Evolutionary conservation across 306 rosid species (phyloP), one percentile per base, ranked within the genome.

Genomic region (Glycine latifolia): DNA sequence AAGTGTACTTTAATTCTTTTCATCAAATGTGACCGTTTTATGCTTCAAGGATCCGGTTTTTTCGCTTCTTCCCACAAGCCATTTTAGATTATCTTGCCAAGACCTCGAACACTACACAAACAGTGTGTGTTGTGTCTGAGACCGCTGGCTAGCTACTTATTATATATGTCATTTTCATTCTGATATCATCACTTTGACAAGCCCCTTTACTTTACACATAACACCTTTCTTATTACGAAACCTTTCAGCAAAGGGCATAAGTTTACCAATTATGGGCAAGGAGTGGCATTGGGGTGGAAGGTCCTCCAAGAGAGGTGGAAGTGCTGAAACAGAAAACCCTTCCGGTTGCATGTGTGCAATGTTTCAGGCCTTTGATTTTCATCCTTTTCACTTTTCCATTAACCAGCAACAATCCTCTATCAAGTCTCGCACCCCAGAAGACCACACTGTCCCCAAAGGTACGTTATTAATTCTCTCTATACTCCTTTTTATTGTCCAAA

Each of bases 291-390:
- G 97, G 91, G 78, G 58, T 47, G 55, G 87, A 63, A 71, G 79
- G 71, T 74, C 90, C 47, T 86, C 91, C 76, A 90, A 85, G 81
- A 85, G 83, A 86, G 78, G 88, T 35, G 83, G 86, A 60, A 78
- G 17, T 35, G 73, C 52, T 39, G 67, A 54, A 73, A 54, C 87
- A 61, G 71, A 86, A 41, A 67, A 82, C 60, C 58, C 92, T 75
- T 85, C 94, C 11, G 98, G 99, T 56, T 95, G 99, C 87, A 88
- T 95, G 94, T 83, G 91, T 81, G 92, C 92, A 73, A 79, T 95
- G 58, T 93, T 95, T 86, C 97, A 95, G 13, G 84, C 92, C 79
- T 93, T 95, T 72, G 97, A 95, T 87, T 92, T 91, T 79, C 98
- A 92, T 71, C 98, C 92, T 17, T 82, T 88, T 47, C 86, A 85